phyloP scores from a whole-genome alignment of 192 early-diverging fungal species.

The Backusella westeae region DNA sequence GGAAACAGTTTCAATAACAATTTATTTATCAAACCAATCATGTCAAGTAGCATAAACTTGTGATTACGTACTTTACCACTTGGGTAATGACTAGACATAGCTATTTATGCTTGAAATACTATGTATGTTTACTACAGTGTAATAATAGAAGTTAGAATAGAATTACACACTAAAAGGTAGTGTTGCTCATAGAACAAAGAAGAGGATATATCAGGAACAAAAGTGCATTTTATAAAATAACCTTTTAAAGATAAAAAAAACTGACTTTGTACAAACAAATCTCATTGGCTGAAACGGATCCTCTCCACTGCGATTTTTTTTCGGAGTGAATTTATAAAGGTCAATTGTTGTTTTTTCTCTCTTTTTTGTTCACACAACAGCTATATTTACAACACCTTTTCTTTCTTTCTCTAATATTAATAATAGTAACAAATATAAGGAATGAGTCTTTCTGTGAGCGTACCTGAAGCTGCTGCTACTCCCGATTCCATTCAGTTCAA shows the following conservation, averaged over 20 bases:
- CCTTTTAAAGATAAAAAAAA: background rate
- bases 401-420: background rate
- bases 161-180: no score
- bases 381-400: background rate
- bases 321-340: background rate
- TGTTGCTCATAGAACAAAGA: no score
- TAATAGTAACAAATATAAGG: background rate
- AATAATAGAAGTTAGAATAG: no score
- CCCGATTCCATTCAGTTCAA: constrained; percentile 54
- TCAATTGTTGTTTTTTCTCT: background rate
- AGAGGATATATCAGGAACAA: no score
- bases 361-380: background rate
- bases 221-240: no score
- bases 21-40: no score
- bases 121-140: no score
- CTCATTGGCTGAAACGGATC: background rate
- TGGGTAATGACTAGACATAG: no score
- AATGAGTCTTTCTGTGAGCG: constrained; percentile 29
- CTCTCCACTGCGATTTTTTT: background rate
- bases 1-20: no score
- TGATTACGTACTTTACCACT: no score
- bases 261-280: background rate
- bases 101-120: no score
- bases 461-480: constrained; percentile 52
- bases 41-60: no score